Percentiles rank a stretch among this genome's conserved stretches.
phyloP scores from a whole-genome alignment of 2,329 filamentous ascomycete genomes.

The Calonectria pteridis region DNA sequence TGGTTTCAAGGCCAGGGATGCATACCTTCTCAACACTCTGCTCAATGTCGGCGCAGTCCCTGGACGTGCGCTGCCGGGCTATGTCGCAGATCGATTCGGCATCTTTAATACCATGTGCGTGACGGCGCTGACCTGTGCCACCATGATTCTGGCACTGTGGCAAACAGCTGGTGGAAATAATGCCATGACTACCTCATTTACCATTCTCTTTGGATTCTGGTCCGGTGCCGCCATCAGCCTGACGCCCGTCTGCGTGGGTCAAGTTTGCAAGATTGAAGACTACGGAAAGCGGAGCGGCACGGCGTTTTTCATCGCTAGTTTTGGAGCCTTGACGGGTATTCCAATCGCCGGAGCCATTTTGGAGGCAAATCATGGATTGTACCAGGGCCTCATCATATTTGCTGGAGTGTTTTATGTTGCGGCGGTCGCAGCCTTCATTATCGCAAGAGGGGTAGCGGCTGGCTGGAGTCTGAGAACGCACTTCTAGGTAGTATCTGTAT shows the following conservation, averaged over 20 bases:
- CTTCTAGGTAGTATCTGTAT: conserved; percentile 7
- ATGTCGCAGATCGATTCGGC: conserved; percentile 73
- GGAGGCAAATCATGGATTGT: conserved; percentile 11
- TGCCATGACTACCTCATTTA: conserved; percentile 69
- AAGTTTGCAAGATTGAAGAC: conserved; percentile 76
- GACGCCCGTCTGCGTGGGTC: conserved; percentile 78
- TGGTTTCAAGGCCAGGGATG: conserved; percentile 63
- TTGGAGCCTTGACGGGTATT: conserved; percentile 68
- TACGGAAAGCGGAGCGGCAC: conserved; percentile 79
- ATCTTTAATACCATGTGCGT: conserved; percentile 78
- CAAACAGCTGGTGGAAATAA: conserved; percentile 58
- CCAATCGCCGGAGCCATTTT: conserved; percentile 65
- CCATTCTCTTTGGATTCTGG: conserved; percentile 76
- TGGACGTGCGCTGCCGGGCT: conserved; percentile 75
- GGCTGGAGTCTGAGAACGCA: conserved; percentile 21
- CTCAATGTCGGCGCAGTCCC: conserved; percentile 77
- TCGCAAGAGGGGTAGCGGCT: conserved; percentile 19
- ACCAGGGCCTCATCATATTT: conserved; percentile 26
- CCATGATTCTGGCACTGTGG: conserved; percentile 70
- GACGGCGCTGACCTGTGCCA: conserved; percentile 61
- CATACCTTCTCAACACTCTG: conserved; percentile 76
- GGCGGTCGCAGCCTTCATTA: conserved; percentile 13
- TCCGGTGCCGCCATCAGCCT: conserved; percentile 78
- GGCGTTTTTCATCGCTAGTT: conserved; percentile 75
- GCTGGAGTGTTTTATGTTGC: conserved; percentile 22